phyloP scores from a whole-genome alignment of 2,329 filamentous ascomycete genomes.

The Grosmannia huntii region DNA sequence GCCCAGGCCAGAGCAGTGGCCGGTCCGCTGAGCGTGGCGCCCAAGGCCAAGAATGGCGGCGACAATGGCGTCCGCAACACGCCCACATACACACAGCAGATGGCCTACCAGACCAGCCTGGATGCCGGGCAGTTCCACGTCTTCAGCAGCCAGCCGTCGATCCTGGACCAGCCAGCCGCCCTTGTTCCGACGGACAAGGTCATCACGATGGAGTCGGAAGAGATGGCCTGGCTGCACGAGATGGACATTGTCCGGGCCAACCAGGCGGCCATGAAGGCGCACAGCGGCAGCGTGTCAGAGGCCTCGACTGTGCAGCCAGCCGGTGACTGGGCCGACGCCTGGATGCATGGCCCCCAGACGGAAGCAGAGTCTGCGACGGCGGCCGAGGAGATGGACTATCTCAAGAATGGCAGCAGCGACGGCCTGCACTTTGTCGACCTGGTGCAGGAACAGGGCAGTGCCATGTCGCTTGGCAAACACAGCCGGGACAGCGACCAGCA shows the following conservation, averaged over 20 bases:
- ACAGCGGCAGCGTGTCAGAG: not conserved
- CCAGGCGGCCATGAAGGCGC: not conserved
- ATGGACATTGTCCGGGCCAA: not conserved
- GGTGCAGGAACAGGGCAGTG: not conserved
- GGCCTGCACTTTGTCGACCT: not conserved
- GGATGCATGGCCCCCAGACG: not conserved
- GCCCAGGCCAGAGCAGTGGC: not conserved
- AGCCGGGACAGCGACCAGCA: not conserved
- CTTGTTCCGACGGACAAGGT: not conserved
- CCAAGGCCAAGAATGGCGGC: not conserved
- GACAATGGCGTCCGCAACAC: not conserved
- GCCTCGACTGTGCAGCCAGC: too few relatives aligned
- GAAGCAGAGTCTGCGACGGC: not conserved
- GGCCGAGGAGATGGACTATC: not conserved
- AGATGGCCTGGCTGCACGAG: not conserved
- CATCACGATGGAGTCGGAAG: not conserved
- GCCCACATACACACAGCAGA: constrained; percentile 7
- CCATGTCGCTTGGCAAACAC: not conserved
- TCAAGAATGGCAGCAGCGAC: not conserved
- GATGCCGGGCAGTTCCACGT: constrained; percentile 4
- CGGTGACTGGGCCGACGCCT: not conserved
- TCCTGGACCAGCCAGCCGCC: not conserved
- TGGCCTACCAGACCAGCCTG: constrained; percentile 3
- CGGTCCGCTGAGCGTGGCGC: not conserved
- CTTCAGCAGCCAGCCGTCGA: constrained; percentile 4